Base-by-base conservation (phyloP, 2,329 filamentous ascomycete genomes). In the Ophiostoma sp. region DNA sequence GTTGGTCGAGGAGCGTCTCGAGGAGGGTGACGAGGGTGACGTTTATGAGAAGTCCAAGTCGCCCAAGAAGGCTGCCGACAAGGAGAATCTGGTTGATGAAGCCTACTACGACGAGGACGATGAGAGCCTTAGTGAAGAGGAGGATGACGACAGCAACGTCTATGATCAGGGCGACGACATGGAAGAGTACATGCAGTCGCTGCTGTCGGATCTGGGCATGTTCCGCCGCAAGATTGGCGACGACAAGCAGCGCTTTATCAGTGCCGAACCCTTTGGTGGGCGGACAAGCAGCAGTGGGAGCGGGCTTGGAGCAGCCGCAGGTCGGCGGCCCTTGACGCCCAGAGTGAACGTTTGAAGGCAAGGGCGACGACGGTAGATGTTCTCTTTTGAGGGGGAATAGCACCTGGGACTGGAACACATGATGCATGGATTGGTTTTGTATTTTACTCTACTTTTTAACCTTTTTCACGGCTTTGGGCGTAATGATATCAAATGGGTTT, bases 181-280 rank as follows among this genome's bases (percentile, higher is more conserved):
- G 84, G 93, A 98, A 79, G 90, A 91, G n/a, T 90, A 93, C 79
- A 95, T 97, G 86, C 90, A 95, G 77, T 91, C 92, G 48, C 87
- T 98, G 79, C 85, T 99, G 76, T 90, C 90, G 77, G 95, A 98
- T 78, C 80, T 97, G 72, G 88, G 88, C 39, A 81, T 95, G 79
- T 97, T 97, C 84, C 92, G 92, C 81, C 90, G 90, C 78, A 98
- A 97, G 84, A 90, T 98, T 75, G 90, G 89, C 7, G 94, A 96
- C 78, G 96, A 98, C 80, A 89, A 92, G 81, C 84, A 84, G 73
- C 85, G 93, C 52, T 96, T 92, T 79, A 78, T 93, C 78, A 92
- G 94, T 78, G 88, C 89, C 71, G 87, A 89, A 72, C 61, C 31
- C 15, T 25, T 50, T n/a, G 33, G n/a, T 25, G 25, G 28, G 22